Evolutionary conservation across 306 rosid species (phyloP).

Genomic region (Cucurbita argyrosperma): DNA sequence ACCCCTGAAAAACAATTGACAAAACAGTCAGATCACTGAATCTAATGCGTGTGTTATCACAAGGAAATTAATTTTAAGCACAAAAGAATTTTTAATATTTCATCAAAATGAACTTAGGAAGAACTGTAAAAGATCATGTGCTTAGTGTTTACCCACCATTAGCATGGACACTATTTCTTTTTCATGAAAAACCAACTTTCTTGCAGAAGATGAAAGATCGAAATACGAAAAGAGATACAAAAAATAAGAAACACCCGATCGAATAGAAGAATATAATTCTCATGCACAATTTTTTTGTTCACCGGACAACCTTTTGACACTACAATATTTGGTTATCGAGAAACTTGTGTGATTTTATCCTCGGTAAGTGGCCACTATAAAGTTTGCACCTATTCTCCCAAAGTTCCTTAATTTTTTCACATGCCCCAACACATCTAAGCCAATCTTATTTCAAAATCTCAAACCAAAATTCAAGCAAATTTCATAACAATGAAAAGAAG

Average conservation of each 20-base stretch:
- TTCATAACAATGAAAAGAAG: neutral
- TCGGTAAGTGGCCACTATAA: neutral
- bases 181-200: neutral
- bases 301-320: neutral
- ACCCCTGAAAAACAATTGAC: conserved; percentile 42
- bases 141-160: neutral
- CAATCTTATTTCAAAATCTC: neutral
- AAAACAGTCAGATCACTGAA: neutral
- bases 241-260: too few relatives aligned
- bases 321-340: neutral
- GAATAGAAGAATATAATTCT: neutral
- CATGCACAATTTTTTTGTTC: neutral
- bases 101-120: neutral
- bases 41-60: neutral
- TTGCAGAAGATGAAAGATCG: neutral
- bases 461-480: neutral
- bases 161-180: neutral
- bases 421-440: neutral
- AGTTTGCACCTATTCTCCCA: neutral
- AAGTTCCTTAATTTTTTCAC: neutral
- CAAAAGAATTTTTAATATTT: neutral
- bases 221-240: too few relatives aligned
- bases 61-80: neutral
- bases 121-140: neutral
- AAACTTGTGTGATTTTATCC: neutral